Percentiles rank a stretch among this genome's conserved stretches.
Conservation (phyloP, 352 stramenopile genomes). For the Phytophthora constricta region DNA sequence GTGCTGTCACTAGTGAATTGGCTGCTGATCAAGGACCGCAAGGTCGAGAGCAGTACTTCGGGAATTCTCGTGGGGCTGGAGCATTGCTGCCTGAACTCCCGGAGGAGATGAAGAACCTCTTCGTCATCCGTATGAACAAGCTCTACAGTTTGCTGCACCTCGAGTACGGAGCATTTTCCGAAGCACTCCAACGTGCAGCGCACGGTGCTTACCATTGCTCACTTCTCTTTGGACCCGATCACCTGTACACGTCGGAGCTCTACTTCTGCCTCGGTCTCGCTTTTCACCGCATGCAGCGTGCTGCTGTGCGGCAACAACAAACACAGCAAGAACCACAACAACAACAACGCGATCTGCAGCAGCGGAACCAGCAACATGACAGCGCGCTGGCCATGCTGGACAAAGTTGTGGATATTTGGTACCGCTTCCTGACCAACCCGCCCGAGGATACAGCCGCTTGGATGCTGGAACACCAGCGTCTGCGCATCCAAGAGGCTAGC, state of each 20-base stretch:
- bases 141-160: slow-evolving; percentile 69
- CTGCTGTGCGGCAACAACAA: slow-evolving; percentile 28
- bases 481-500: slow-evolving; percentile 63
- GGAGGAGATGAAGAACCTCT: slow-evolving; percentile 67
- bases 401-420: slow-evolving; percentile 85
- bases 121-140: slow-evolving; percentile 78
- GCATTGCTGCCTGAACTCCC: slow-evolving; percentile 29
- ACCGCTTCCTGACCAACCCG: slow-evolving; percentile 75
- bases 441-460: slow-evolving; percentile 66
- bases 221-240: slow-evolving; percentile 72
- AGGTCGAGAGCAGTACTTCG: slow-evolving; percentile 18
- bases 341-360: slow-evolving; percentile 39
- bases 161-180: slow-evolving; percentile 52
- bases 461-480: slow-evolving; percentile 66
- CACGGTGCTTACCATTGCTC: slow-evolving; percentile 79
- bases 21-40: slow-evolving; percentile 69
- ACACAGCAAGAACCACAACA: slow-evolving; percentile 24
- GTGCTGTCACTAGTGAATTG: slow-evolving; percentile 76
- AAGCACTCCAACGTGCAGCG: slow-evolving; percentile 65
- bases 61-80: slow-evolving; percentile 5
- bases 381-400: slow-evolving; percentile 74
- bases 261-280: slow-evolving; percentile 77
- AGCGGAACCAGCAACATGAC: slow-evolving; percentile 43
- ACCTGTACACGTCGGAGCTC: slow-evolving; percentile 76
- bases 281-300: slow-evolving; percentile 59